Evolutionary conservation across 2,329 filamentous ascomycete species (phyloP), one percentile per base, ranked within the genome.

Genomic region (Aurifilum marmelostoma): DNA sequence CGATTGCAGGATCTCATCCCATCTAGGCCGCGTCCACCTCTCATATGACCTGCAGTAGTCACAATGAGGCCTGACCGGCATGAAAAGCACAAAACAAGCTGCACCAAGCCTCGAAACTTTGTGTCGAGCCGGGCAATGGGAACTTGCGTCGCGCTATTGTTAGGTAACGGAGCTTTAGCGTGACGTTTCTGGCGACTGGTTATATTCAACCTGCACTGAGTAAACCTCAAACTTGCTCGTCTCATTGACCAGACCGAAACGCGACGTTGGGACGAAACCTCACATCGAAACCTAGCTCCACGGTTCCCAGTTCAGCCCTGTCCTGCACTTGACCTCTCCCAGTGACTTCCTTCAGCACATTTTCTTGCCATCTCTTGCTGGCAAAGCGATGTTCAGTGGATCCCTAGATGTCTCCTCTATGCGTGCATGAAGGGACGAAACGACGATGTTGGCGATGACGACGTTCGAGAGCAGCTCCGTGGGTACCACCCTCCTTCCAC

Each of bases 151-250:
- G 16, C 24, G 56, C 56, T 59, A 37, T 59, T 59, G 56, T 59
- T 34, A 37, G 41, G 41, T 52, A 18, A 34, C 29, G 61, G 29
- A 37, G 61, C n/a, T 27, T 43, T 29, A 24, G 43, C 34, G 11
- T 63, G 39, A 47, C n/a, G 34, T 39, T 34, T 8, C 11, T 11
- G 9, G 8, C n/a, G 29, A 37, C 56, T 59, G 56, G 21, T 32
- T 21, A n/a, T 21, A n/a, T 6, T 59, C 18, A n/a, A 59, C 56
- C 16, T 37, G 32, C 43, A 41, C 61, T 24, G 67, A 58, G 67
- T 39, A 69, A 66, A 62, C 65, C 67, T 65, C 67, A 69, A 69
- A 69, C 67, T 43, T 69, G 67, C 67, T 69, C 67, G 59, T 66
- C 58, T 58, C 65, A 32, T 60, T 63, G 39, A 63, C 41, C 61